Percentiles rank a stretch among this genome's conserved stretches.
Conservation (phyloP, 306 rosid species). For the Hippophae rhamnoides region DNA sequence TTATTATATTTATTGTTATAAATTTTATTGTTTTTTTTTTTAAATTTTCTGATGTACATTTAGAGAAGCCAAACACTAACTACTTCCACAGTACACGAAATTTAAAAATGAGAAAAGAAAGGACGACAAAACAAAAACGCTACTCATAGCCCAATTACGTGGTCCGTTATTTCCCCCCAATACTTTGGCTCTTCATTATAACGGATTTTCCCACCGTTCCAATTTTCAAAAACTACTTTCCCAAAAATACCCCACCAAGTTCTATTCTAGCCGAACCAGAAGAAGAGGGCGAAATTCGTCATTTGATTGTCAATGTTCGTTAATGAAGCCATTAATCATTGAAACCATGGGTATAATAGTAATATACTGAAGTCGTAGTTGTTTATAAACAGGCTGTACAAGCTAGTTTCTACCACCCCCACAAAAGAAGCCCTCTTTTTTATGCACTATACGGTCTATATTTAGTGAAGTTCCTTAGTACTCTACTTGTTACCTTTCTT, state of each 20-base stretch:
- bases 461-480: conserved; percentile 1
- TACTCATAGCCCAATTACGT: conserved; percentile 46
- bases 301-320: background rate
- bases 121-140: conserved; percentile 2
- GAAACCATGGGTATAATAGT: conserved; percentile 25
- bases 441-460: background rate
- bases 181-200: background rate
- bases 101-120: no score
- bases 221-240: background rate
- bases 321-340: conserved; percentile 1
- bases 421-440: background rate
- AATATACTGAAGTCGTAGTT: background rate
- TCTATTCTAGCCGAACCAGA: background rate
- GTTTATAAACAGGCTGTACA: conserved; percentile 29
- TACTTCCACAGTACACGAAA: conserved; percentile 13
- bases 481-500: background rate
- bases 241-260: conserved; percentile 5
- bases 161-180: conserved; percentile 54
- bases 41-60: background rate
- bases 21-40: no score
- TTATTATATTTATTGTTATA: no score
- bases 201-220: conserved; percentile 21
- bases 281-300: background rate
- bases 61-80: background rate
- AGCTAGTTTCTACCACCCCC: conserved; percentile 23